Evolutionary conservation across 345 rosid species (phyloP), one percentile per base, ranked within the genome.

Genomic region (Turritis glabra): DNA sequence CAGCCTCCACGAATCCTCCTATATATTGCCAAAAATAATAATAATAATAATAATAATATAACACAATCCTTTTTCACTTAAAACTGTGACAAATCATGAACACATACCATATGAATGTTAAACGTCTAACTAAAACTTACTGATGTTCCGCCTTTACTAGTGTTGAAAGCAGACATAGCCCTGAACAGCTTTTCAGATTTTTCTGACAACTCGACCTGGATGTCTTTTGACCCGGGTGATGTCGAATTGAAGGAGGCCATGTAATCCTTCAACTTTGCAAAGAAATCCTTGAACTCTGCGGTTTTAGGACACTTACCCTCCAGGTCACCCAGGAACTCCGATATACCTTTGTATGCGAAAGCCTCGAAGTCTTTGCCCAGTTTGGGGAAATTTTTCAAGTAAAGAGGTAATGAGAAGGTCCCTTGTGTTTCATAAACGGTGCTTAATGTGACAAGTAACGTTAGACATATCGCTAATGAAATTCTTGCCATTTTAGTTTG

Each of bases 401-500:
- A 72, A 51, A 1, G n/a, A 4, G 43, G 53, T 51, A 72, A 14
- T 51, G 61, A 62, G 32, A 72, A 72, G 5, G 61, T 38, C 13
- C 53, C 69, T 40, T 62, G 75, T 48, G 75, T 47, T 71, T 59
- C 50, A 48, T 71, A 71, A 23, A 59, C 14, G 4, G 14, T 25
- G 67, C 59, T 71, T 35, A 71, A 47, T 48, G 59, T 57, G 32
- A 51, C 61, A 18, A 72, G 69, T 27, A 72, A 51, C 53, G 52
- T 37, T 38, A 72, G 54, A 63, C 17, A 51, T 61, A 61, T 6
- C 5, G 17, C 17, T 27, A 62, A 13, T 14, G 69, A 38, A 6
- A 11, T 2, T 72, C 26, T 72, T 72, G 63, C 44, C 76, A 72
- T 72, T 38, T 71, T 59, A n/a, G n/a, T n/a, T n/a, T n/a, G n/a